phyloP scores from a whole-genome alignment of 1,284 basidiomycete species.

The Vanrija sp. region DNA sequence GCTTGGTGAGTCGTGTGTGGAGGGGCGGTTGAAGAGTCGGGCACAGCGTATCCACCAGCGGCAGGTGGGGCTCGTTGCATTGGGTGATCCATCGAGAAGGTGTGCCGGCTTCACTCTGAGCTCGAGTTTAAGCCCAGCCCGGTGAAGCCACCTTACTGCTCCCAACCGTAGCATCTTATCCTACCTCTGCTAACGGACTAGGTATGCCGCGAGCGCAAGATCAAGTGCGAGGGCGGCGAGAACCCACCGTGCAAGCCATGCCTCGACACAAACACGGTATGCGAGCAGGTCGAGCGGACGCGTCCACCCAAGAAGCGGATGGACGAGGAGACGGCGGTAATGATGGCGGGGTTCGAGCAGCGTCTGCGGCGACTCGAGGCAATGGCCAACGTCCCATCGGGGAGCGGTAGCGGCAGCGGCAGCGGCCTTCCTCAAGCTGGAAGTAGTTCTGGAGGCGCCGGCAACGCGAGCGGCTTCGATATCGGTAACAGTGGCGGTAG shows the following conservation, averaged over 20 bases:
- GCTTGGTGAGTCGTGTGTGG: neutral
- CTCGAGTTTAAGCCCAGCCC: neutral
- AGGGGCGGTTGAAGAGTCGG: too few species aligned
- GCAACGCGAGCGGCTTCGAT: neutral
- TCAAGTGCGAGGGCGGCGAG: conserved; percentile 8
- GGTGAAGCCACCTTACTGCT: too few species aligned
- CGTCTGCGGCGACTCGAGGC: conserved; percentile 2
- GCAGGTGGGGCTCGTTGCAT: too few species aligned
- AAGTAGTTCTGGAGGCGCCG: too few species aligned
- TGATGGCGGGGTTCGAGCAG: conserved; percentile 1
- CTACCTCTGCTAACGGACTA: neutral
- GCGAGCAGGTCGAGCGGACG: conserved; percentile 4
- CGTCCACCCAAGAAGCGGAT: neutral
- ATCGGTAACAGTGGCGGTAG: neutral
- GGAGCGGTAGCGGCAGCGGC: neutral
- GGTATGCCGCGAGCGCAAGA: conserved; percentile 9
- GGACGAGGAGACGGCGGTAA: neutral
- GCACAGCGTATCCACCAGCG: too few species aligned
- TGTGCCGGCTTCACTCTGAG: neutral
- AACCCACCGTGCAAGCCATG: conserved; percentile 4
- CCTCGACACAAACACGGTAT: conserved; percentile 7
- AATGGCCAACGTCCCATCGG: neutral
- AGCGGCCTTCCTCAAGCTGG: neutral
- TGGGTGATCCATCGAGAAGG: too few species aligned
- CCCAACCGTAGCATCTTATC: too few species aligned